A percentile compares a stretch with the other conserved stretches of the same genome.
Evolutionary conservation across 805 yeast genomes (phyloP).

Genomic region (Cyberlindnera amylophila): DNA sequence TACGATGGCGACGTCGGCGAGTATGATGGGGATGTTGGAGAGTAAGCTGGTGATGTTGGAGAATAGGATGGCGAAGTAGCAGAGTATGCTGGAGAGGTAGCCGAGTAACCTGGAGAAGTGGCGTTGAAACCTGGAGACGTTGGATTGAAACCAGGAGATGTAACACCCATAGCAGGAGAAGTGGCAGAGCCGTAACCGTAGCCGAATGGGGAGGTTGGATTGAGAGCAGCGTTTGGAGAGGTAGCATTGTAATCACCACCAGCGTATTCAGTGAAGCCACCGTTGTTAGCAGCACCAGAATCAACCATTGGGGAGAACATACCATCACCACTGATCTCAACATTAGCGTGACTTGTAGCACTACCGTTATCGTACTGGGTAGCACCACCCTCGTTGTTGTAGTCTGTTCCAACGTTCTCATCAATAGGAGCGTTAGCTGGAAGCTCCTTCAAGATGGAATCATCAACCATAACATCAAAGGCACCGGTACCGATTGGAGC

Average conservation of each 20-base stretch:
- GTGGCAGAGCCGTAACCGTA: conserved; percentile 43
- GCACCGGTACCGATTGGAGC: conserved; percentile 99
- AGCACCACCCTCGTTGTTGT: conserved; percentile 64
- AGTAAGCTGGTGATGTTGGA: conserved; percentile 67
- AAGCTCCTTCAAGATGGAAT: conserved; percentile 62
- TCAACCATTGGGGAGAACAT: conserved; percentile 92
- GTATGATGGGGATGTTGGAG: conserved; percentile 73
- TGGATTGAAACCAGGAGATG: conserved; percentile 48
- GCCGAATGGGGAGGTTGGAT: conserved; percentile 47
- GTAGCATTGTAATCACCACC: conserved; percentile 53
- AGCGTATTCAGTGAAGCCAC: conserved; percentile 56
- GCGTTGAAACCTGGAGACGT: conserved; percentile 56
- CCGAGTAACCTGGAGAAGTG: conserved; percentile 54
- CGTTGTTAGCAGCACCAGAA: conserved; percentile 86
- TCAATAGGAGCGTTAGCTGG: conserved; percentile 35
- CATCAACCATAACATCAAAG: conserved; percentile 93
- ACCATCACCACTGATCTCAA: conserved; percentile 62
- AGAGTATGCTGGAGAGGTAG: conserved; percentile 70
- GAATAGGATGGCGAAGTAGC: conserved; percentile 71
- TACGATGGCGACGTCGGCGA: conserved; percentile 71
- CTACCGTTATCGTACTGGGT: conserved; percentile 81
- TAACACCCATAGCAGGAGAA: conserved; percentile 32
- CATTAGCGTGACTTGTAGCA: conserved; percentile 66
- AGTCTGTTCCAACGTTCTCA: conserved; percentile 35
- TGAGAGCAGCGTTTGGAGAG: conserved; percentile 44